Evolutionary conservation across 768 basidiomycete genomes (phyloP), one percentile per base, ranked within the genome.

Genomic region (Neoboletus brunneissimus): DNA sequence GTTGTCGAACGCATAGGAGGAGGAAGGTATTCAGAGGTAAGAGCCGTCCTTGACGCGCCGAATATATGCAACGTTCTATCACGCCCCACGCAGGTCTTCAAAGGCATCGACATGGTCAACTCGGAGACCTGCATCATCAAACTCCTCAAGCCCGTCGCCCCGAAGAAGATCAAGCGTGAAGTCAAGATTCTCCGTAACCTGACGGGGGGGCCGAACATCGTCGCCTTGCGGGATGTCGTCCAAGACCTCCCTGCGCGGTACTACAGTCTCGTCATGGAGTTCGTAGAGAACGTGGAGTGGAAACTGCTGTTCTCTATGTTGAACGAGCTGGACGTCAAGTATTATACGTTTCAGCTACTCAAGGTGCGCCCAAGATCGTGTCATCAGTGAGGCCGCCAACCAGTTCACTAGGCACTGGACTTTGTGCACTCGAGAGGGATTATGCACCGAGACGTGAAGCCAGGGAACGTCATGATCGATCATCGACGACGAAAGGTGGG

Each of bases 381-480:
- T 44, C 20, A 27, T 34, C 37, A 32, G 35, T 38, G 55, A 40
- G 35, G 51, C 9, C 20, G 31, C n/a, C 34, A 16, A 18, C 25
- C 40, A 15, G 47, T 50, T 49, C 34, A 20, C 48, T 10, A 68
- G 78, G 87, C 87, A 1, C 75, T 89, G 55, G 86, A 87, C 64
- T 87, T 84, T 67, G 84, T 83, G 54, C 87, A 89, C 63, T 83
- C 85, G 10, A 79, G 83, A 57, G 87, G 87, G 32, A 82, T 88
- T 58, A 87, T 88, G 82, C 86, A 88, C 66, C 76, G 86, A 40
- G 83, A 84, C 58, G 82, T 85, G 56, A 85, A 84, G 66, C 83
- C 84, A 0, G 82, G 83, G 59, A 89, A 89, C 64, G 83, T 88
- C 50, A 87, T 89, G 86, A 85, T 88, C 53, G 85, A 89, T 71